These are phyloP conservation scores for Chernovozyma sophiae-reginae DNA, from an alignment of 1,139 yeast species.

Conservation along the genomic window DNA sequence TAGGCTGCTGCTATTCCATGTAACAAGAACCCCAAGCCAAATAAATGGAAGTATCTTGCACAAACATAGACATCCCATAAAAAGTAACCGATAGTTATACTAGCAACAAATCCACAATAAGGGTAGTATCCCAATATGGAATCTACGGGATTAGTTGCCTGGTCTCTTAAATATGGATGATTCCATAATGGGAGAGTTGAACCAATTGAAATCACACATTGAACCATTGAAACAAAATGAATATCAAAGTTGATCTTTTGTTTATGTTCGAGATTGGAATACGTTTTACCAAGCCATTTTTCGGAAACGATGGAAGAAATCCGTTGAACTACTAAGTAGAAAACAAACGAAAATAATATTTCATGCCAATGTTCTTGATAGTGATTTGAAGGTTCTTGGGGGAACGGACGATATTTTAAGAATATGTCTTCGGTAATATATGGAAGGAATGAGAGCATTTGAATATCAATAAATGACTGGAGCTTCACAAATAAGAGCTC, in stretches of 20 bases:
- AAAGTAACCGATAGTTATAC: conserved; percentile 81
- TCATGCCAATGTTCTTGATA: conserved; percentile 55
- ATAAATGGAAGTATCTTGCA: conserved; percentile 50
- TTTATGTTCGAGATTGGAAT: conserved; percentile 43
- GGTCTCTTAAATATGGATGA: conserved; percentile 43
- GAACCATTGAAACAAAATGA: conserved; percentile 86
- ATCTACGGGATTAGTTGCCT: conserved; percentile 35
- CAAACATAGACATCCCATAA: conserved; percentile 86
- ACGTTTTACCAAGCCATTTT: conserved; percentile 40
- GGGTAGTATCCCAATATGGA: conserved; percentile 67
- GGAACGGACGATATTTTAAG: conserved; percentile 44
- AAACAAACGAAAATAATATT: conserved; percentile 32
- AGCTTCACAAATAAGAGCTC: too few species aligned
- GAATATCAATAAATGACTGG: too few species aligned
- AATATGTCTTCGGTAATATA: conserved; percentile 40
- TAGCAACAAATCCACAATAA: conserved; percentile 65
- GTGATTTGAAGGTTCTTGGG: conserved; percentile 27
- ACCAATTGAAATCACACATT: conserved; percentile 56
- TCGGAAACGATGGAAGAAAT: conserved; percentile 36
- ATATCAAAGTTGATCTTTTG: conserved; percentile 73
- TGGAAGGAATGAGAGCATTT: conserved; percentile 15
- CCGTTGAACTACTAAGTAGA: conserved; percentile 36
- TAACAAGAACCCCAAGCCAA: conserved; percentile 78
- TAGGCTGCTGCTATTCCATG: conserved; percentile 83
- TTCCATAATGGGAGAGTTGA: conserved; percentile 58